Percentiles rank a stretch among this genome's conserved stretches.
Conservation (phyloP, 2,329 filamentous ascomycete species). For the Fusarium palustre region DNA sequence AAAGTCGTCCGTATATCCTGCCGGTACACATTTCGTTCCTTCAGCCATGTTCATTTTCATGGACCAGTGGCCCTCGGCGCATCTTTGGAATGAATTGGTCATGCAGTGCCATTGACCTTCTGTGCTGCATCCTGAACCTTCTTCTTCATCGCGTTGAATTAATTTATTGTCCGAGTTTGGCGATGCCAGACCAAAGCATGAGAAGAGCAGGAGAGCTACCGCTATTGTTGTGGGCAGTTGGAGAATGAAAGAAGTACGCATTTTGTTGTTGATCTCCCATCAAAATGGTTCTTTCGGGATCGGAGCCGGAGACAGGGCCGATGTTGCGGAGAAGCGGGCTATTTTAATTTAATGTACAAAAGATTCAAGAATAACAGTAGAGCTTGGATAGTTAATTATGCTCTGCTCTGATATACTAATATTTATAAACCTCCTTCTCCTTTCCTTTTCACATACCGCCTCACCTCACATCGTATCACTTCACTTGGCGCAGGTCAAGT, state of each 20-base stretch:
- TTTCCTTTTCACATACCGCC: conserved; percentile 31
- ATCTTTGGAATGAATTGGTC: conserved; percentile 62
- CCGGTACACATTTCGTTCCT: conserved; percentile 60
- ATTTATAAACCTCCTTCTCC: conserved; percentile 3
- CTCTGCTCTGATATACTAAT: not conserved
- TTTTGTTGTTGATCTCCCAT: conserved; percentile 21
- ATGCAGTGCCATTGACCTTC: conserved; percentile 70
- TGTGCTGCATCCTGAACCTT: conserved; percentile 55
- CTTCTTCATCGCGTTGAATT: conserved; percentile 45
- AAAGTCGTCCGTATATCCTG: conserved; percentile 54
- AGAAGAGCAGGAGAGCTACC: conserved; percentile 20
- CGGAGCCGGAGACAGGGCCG: conserved; percentile 18
- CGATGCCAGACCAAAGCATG: conserved; percentile 19
- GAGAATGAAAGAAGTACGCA: conserved; percentile 15
- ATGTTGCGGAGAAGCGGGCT: conserved; percentile 25
- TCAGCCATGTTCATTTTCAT: conserved; percentile 55
- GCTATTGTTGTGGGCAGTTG: conserved; percentile 7
- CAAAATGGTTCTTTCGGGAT: conserved; percentile 22
- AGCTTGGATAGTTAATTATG: not conserved
- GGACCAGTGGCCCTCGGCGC: conserved; percentile 62
- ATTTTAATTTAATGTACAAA: conserved; percentile 2
- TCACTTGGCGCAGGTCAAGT: conserved; percentile 34
- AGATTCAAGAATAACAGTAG: conserved; percentile 4
- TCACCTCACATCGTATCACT: conserved; percentile 8
- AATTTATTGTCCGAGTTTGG: conserved; percentile 11